These are phyloP conservation scores for Aspergillus luchuensis DNA, from an alignment of 2,329 filamentous ascomycete genomes.

Conservation along the genomic window DNA sequence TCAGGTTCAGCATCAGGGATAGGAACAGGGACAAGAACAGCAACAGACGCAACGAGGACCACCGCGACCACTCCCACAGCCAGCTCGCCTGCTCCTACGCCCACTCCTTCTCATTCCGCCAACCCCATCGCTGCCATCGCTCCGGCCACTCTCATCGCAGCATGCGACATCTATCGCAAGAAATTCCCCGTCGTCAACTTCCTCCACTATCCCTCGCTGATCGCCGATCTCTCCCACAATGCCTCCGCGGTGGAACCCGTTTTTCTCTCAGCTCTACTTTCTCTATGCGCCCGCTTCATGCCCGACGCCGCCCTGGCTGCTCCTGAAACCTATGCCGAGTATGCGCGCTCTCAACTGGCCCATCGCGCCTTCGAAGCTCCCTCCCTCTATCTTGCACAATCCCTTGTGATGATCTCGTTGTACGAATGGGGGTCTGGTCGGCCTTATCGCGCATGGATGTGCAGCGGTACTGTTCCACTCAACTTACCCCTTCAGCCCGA, in stretches of 20 bases:
- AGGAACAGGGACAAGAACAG: no score
- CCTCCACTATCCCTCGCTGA: slow-evolving; percentile 40
- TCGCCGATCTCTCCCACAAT: slow-evolving; percentile 36
- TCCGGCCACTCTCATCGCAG: slow-evolving; percentile 34
- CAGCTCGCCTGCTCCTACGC: neutral
- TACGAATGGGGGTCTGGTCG: slow-evolving; percentile 42
- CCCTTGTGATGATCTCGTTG: slow-evolving; percentile 39
- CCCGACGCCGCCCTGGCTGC: slow-evolving; percentile 25
- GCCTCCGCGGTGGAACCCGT: slow-evolving; percentile 35
- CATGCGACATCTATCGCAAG: slow-evolving; percentile 39
- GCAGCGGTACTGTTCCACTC: slow-evolving; percentile 31
- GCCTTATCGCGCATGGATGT: slow-evolving; percentile 44
- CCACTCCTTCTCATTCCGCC: neutral
- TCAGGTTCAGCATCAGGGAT: no score
- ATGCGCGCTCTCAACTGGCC: slow-evolving; percentile 35
- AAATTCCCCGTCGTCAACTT: slow-evolving; percentile 43
- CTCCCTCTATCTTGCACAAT: slow-evolving; percentile 39
- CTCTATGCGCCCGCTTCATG: slow-evolving; percentile 39
- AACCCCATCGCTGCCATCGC: slow-evolving; percentile 29
- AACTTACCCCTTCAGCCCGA: neutral
- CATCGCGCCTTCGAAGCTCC: slow-evolving; percentile 36
- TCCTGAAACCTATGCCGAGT: slow-evolving; percentile 36
- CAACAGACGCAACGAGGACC: no score
- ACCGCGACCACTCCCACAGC: neutral
- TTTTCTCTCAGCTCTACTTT: slow-evolving; percentile 38